Percentiles rank a stretch among this genome's conserved stretches.
Conservation (phyloP, 75 land plant genomes). For the Adiantum capillusveneris region DNA sequence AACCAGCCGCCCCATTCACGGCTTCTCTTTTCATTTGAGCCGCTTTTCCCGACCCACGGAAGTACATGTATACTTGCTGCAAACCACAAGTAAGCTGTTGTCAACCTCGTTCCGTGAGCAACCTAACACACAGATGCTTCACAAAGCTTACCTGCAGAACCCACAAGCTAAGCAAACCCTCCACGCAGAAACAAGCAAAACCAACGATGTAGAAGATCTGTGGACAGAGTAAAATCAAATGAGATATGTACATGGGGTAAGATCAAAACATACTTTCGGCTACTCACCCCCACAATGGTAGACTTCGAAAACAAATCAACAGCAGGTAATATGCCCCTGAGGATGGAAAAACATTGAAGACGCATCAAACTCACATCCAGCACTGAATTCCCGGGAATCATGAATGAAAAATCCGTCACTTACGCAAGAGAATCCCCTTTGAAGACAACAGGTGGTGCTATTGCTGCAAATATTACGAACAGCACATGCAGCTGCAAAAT, state of each 20-base stretch:
- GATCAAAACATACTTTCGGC: background rate
- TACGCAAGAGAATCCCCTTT: conserved; percentile 89
- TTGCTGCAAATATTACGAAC: conserved; percentile 79
- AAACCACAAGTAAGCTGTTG: background rate
- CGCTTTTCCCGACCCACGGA: conserved; percentile 73
- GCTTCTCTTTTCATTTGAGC: conserved; percentile 68
- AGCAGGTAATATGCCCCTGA: conserved; percentile 85
- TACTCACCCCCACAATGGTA: conserved; percentile 70
- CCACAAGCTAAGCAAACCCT: conserved; percentile 60
- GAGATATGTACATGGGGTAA: conserved; percentile 1
- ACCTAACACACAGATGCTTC: background rate
- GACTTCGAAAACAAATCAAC: conserved; percentile 49
- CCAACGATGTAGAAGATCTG: conserved; percentile 82
- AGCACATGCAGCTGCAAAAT: conserved; percentile 66
- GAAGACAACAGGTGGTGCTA: conserved; percentile 95
- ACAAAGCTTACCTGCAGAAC: conserved; percentile 52
- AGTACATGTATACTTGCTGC: conserved; percentile 82
- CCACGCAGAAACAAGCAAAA: conserved; percentile 51
- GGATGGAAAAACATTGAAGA: background rate
- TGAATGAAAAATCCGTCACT: conserved; percentile 13
- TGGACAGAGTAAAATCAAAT: conserved; percentile 3
- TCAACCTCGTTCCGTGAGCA: background rate
- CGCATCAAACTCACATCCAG: no score
- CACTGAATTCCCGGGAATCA: background rate
- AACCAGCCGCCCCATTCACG: conserved; percentile 29